These are phyloP conservation scores for Lasiodiplodia sp. DNA, from an alignment of 2,329 filamentous ascomycete genomes.

Conservation along the genomic window DNA sequence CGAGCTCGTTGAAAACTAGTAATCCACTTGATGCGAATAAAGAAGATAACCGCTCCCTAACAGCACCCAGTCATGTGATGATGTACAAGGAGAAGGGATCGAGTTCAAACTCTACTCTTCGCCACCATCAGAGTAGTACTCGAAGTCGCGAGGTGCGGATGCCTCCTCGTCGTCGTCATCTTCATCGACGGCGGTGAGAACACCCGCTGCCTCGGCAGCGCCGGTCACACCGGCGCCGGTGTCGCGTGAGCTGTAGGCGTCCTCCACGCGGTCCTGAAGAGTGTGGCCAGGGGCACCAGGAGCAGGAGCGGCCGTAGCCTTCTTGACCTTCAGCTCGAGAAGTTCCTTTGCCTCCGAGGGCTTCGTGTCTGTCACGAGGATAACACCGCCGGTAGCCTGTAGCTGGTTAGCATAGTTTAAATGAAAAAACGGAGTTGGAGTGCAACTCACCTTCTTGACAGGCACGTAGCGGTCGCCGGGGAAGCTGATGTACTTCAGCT, in stretches of 20 bases:
- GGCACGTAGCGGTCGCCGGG: constrained; percentile 89
- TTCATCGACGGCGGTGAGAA: constrained; percentile 88
- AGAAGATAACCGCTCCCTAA: neutral
- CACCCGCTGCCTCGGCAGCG: constrained; percentile 76
- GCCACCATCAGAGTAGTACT: constrained; percentile 75
- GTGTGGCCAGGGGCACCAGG: constrained; percentile 51
- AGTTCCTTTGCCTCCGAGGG: constrained; percentile 80
- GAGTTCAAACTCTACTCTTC: constrained; percentile 35
- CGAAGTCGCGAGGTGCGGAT: constrained; percentile 73
- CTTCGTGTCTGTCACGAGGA: constrained; percentile 86
- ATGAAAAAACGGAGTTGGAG: neutral
- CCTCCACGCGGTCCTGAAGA: constrained; percentile 41
- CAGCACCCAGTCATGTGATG: constrained; percentile 18
- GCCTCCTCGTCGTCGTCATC: constrained; percentile 80
- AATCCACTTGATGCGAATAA: constrained; percentile 16
- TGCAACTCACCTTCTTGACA: constrained; percentile 75
- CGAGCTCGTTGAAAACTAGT: neutral
- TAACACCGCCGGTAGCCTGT: constrained; percentile 89
- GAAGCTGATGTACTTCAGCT: constrained; percentile 96
- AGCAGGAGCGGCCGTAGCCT: constrained; percentile 60
- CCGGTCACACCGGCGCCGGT: constrained; percentile 53
- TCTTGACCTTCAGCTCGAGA: constrained; percentile 93
- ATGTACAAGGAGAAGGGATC: constrained; percentile 23
- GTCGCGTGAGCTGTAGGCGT: constrained; percentile 31
- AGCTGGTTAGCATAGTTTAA: constrained; percentile 50